Percentiles rank a stretch among this genome's conserved stretches.
Conservation (phyloP, 768 basidiomycete genomes). For the Grammothele lineata region DNA sequence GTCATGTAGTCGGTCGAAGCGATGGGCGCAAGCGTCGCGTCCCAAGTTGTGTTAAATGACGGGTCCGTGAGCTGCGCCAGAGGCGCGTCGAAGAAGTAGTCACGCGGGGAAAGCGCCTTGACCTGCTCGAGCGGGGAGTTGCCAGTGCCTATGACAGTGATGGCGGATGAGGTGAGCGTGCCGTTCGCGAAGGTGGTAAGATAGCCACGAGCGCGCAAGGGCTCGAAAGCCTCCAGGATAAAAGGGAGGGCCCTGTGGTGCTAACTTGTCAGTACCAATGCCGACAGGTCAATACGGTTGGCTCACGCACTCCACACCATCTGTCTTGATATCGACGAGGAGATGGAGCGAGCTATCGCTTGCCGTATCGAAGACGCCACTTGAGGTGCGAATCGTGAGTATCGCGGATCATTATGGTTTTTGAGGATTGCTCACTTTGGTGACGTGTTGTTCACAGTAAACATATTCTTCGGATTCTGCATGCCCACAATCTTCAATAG, state of each 20-base stretch:
- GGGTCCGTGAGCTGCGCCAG: constrained; percentile 36
- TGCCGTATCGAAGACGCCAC: constrained; percentile 49
- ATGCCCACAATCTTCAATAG: constrained; percentile 36
- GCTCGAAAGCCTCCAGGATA: constrained; percentile 41
- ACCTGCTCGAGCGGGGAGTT: constrained; percentile 47
- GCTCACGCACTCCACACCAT: constrained; percentile 38
- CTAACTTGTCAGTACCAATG: too few species aligned
- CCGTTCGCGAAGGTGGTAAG: constrained; percentile 44
- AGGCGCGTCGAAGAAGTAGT: constrained; percentile 51
- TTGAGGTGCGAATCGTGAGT: constrained; percentile 20
- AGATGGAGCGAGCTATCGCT: constrained; percentile 39
- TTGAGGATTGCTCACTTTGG: constrained; percentile 38
- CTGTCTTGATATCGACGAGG: constrained; percentile 50
- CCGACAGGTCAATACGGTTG: too few species aligned
- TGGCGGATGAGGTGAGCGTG: constrained; percentile 30
- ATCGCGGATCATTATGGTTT: constrained; percentile 1
- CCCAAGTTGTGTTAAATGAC: constrained; percentile 36
- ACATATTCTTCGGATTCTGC: constrained; percentile 39
- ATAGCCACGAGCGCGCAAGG: constrained; percentile 40
- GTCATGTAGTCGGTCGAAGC: constrained; percentile 45
- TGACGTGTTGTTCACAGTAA: constrained; percentile 36
- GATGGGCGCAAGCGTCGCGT: constrained; percentile 40
- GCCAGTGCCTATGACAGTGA: constrained; percentile 48
- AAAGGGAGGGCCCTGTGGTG: constrained; percentile 36
- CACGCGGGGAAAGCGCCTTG: constrained; percentile 40